Evolutionary conservation across 2,329 filamentous ascomycete species (phyloP), one percentile per base, ranked within the genome.

Genomic region (Corniculantispora saksenae): DNA sequence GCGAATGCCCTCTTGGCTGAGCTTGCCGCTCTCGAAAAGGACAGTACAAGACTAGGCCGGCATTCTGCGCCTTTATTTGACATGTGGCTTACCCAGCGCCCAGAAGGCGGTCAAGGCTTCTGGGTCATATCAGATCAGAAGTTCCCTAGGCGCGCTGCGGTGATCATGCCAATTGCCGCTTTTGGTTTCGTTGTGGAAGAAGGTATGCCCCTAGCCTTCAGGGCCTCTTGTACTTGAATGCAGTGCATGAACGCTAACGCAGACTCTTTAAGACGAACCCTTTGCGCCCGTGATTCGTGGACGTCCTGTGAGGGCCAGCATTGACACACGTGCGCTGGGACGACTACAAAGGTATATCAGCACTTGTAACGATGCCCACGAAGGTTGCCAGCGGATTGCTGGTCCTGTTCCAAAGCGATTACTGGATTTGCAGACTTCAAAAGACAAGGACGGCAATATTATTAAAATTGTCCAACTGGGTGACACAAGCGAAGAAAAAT

Each of bases 11-110:
- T 63, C 29, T 19, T 63, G 35, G 35, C 35, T 19, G 61, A 63
- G 43, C 38, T 56, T 25, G 40, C 38, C 17, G 38, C 12, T 7
- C 38, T 43, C 0, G 53, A 48, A 3, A 47, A 27, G 13, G 23
- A 17, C 19, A 15, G 5, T 7, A 15, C 10, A 8, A 27, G n/a
- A 25, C 29, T 1, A 19, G 3, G 8, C 29, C 21, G 19, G n/a
- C 47, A 48, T 19, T 13, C 53, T 1, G 21, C 61, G 23, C 61
- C 61, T 13, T 57, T 2, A 3, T 55, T 63, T 27, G 61, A 63
- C 25, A 63, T 63, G 61, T 63, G 61, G 61, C 51, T 63, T 13
- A 48, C 51, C 5, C 51, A 63, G 50, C 61, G 61, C 23, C 61
- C 51, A 23, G 40, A 48, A 3, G 40, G 53, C 13, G 61, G 51